phyloP scores from a whole-genome alignment of 2,329 filamentous ascomycete genomes.

The Cladophialophora chaetospira region DNA sequence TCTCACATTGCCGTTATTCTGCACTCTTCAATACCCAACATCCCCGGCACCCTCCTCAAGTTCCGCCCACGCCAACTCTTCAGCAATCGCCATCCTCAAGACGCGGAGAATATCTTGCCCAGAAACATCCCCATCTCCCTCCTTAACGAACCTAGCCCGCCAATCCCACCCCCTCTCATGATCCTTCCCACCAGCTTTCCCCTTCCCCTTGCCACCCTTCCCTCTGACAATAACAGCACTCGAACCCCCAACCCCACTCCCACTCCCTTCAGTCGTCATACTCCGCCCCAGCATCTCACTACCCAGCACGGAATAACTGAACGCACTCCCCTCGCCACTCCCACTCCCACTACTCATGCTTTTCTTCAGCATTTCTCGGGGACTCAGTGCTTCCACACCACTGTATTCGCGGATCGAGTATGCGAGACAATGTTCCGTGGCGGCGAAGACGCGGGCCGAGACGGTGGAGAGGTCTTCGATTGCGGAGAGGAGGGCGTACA shows the following conservation, averaged over 20 bases:
- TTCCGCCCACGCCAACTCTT: conserved; percentile 57
- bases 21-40: no score
- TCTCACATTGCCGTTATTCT: no score
- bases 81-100: conserved; percentile 71
- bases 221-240: conserved; percentile 46
- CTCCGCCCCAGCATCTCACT: conserved; percentile 70
- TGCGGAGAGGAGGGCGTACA: conserved; percentile 73
- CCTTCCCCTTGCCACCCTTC: conserved; percentile 34
- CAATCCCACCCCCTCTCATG: conserved; percentile 70
- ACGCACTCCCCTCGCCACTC: conserved; percentile 58
- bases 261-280: conserved; percentile 41
- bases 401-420: conserved; percentile 72
- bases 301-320: conserved; percentile 69
- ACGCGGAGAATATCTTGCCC: conserved; percentile 72
- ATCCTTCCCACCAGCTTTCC: not conserved
- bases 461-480: conserved; percentile 80
- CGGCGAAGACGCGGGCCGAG: conserved; percentile 68
- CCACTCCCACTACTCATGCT: conserved; percentile 56
- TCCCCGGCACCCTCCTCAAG: conserved; percentile 18
- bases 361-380: conserved; percentile 68
- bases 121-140: conserved; percentile 48
- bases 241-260: no score
- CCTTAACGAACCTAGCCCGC: conserved; percentile 56
- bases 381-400: conserved; percentile 59
- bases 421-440: conserved; percentile 78